Base-by-base conservation (phyloP, 352 stramenopile genomes). In the Globisporangium middletonii region DNA sequence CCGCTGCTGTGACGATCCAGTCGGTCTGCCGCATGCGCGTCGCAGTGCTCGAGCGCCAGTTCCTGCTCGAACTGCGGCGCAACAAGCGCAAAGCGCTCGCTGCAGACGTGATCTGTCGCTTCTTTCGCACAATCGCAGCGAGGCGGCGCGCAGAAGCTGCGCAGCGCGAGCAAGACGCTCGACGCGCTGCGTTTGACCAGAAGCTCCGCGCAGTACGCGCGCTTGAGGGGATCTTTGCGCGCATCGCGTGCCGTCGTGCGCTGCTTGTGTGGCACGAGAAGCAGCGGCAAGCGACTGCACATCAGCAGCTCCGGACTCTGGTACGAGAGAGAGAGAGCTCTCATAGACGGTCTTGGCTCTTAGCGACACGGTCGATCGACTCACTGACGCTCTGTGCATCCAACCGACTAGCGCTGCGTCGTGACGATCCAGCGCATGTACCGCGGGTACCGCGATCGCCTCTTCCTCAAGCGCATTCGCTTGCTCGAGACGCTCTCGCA, bases 351-450 rank as follows among this genome's bases (percentile, higher is more conserved):
- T 6, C 13, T 8, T 55, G 12, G 19, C 11, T 26, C 41, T 48
- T 38, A 41, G 11, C 7, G 47, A 15, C 33, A 26, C 35, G 16
- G 12, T 11, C 16, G n/a, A 33, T 43, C 12, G n/a, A 18, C 7
- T 27, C 16, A 30, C 50, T 55, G n/a, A 55, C 50, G 23, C 13
- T 19, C 28, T 50, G 18, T 19, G 16, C 1, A 37, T n/a, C 12
- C n/a, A 11, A 19, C 30, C 3, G 9, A 16, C 9, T 38, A 68
- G 72, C 28, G 45, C 19, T 68, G 64, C 19, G 72, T 57, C 4
- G 42, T 82, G 15, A 41, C 61, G 7, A 87, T 89, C 19, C 79
- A 89, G 53, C 59, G 67, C 13, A 54, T 81, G 4, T 88, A 74
- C 47, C 65, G 79, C 13, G 77, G 79, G 9, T 77, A 77, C 42